Evolutionary conservation across 148 eudicot genomes (phyloP).

Genomic region (Simmondsia chinensis): DNA sequence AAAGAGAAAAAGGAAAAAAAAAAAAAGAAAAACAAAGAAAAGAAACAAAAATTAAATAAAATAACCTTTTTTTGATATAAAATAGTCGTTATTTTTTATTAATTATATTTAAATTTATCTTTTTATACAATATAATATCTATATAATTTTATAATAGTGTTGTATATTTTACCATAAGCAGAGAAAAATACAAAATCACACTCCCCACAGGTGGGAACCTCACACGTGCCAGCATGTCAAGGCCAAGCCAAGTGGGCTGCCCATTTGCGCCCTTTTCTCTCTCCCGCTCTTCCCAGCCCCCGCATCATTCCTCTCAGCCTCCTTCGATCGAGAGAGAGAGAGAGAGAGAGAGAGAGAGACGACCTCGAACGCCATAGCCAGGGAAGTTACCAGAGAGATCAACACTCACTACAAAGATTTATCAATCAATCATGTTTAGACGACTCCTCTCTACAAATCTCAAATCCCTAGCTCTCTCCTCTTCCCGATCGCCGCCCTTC

Average conservation of each 20-base stretch:
- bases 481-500: constrained; percentile 14
- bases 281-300: background rate
- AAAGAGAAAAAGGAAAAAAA: constrained; percentile 45
- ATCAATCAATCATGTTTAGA: constrained; percentile 42
- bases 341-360: constrained; percentile 2
- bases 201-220: too few relatives aligned
- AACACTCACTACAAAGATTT: background rate
- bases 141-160: background rate
- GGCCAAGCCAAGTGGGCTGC: too few relatives aligned
- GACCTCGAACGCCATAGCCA: background rate
- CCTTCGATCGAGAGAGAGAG: background rate
- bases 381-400: constrained; percentile 26
- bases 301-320: background rate
- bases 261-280: background rate
- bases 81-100: too few relatives aligned
- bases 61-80: background rate
- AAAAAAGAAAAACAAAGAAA: background rate
- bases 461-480: constrained; percentile 33
- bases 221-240: too few relatives aligned
- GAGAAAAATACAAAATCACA: too few relatives aligned
- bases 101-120: background rate
- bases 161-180: too few relatives aligned
- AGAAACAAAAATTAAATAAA: background rate
- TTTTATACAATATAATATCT: background rate
- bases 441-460: constrained; percentile 32